These are phyloP conservation scores for Termitomyces sp. DNA, from an alignment of 768 basidiomycete genomes.

Conservation along the genomic window DNA sequence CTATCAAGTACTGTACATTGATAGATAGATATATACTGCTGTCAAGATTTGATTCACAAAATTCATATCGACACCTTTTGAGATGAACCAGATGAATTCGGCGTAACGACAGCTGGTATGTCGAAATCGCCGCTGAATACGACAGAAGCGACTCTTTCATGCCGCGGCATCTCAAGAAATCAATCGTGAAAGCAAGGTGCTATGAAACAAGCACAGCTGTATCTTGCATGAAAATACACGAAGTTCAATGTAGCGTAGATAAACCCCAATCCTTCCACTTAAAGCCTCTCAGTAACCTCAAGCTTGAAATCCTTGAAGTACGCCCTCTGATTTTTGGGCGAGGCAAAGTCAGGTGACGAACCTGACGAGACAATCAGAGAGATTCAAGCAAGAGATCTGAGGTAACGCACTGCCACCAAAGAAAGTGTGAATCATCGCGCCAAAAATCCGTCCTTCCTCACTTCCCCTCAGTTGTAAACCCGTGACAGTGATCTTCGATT, in stretches of 20 bases:
- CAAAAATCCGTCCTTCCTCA: slow-evolving; percentile 14
- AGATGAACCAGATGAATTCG: not conserved
- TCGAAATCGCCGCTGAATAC: not conserved
- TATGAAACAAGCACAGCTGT: not conserved
- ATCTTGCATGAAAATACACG: too few relatives aligned
- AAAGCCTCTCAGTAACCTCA: not conserved
- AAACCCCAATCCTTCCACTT: not conserved
- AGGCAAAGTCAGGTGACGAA: not conserved
- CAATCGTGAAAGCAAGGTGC: not conserved
- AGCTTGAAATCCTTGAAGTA: slow-evolving; percentile 6
- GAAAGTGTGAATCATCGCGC: slow-evolving; percentile 21
- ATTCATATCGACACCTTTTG: not conserved
- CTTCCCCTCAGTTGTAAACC: slow-evolving; percentile 6
- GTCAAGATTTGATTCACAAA: not conserved
- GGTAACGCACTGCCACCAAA: slow-evolving; percentile 16
- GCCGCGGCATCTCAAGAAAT: not conserved
- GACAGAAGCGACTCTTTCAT: not conserved
- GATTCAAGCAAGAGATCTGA: not conserved
- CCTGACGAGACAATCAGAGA: not conserved
- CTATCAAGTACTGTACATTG: too few relatives aligned
- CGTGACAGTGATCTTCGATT: not conserved
- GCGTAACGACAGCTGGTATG: not conserved
- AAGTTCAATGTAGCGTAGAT: not conserved
- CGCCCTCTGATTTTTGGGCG: slow-evolving; percentile 4
- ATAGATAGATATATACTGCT: too few relatives aligned